Evolutionary conservation across 106 monocot genomes (phyloP), one percentile per base, ranked within the genome.

Genomic region (Platanthera guangdongensis): DNA sequence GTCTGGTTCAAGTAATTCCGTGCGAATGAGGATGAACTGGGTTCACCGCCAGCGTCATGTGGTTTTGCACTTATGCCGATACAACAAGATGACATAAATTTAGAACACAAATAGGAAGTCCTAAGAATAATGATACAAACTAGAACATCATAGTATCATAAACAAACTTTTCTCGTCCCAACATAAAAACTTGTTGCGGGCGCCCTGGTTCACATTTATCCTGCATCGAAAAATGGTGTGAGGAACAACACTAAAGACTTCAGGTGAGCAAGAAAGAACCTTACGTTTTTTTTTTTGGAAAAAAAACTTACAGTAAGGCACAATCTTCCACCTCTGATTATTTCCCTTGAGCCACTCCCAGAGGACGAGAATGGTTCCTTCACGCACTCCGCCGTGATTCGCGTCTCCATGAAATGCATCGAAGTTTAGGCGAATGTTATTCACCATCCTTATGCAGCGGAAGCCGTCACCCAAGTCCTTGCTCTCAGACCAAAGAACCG

Each of bases 281-380:
- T 1, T 0, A 39, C 2, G 3, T 39, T 39, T 39, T 25, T 25
- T 25, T 25, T 25, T 25, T 25, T n/a, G 16, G 18, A n/a, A 6
- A 19, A 65, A 30, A 32, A 65, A 78, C 82, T 82, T 78, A 82
- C 82, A 82, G 82, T 78, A 73, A 15, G 82, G 78, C 65, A 55
- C 82, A 77, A 77, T 81, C 81, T 77, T 81, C 81, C 81, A 81
- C 76, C 81, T 76, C 76, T 81, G 81, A 49, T 82, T 82, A 2
- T 82, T 62, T 62, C 82, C 82, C 73, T 82, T 77, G 72, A 82
- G 73, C 82, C 82, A 82, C 51, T 82, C 82, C 63, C 77, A 82
- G 5, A 82, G 78, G 19, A 82, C 77, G 49, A 82, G 4, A 72
- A 57, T 64, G 48, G 82, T 82, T 45, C 82, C 82, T 53, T 82